phyloP scores from a whole-genome alignment of 2,329 filamentous ascomycete genomes.

The Pseudogymnoascus sp. region DNA sequence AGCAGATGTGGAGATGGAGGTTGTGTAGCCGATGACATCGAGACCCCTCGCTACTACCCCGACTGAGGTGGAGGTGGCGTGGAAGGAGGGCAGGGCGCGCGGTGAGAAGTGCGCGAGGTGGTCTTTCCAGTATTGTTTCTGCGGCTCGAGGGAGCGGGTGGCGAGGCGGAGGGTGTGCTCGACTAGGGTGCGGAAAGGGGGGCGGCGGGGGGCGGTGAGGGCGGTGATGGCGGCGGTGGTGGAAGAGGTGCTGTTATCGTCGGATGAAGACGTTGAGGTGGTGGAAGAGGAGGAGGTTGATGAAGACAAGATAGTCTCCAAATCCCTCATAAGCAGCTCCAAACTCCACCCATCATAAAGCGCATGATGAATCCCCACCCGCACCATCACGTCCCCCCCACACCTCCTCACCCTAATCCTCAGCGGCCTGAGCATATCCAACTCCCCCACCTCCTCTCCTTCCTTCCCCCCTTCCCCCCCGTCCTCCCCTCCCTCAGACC shows the following conservation, averaged over 20 bases:
- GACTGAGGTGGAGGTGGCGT: slow-evolving; percentile 32
- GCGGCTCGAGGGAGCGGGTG: slow-evolving; percentile 14
- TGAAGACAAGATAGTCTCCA: slow-evolving; percentile 37
- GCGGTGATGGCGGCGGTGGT: too few relatives aligned
- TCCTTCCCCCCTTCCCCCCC: slow-evolving; percentile 18
- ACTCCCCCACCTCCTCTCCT: too few relatives aligned
- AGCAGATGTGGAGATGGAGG: slow-evolving; percentile 24
- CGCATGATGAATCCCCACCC: slow-evolving; percentile 65
- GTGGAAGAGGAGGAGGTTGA: slow-evolving; percentile 38
- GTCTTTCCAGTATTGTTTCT: slow-evolving; percentile 60
- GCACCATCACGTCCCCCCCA: not conserved
- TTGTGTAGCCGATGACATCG: slow-evolving; percentile 21
- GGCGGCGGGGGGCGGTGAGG: slow-evolving; percentile 34
- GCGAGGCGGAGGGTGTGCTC: slow-evolving; percentile 35
- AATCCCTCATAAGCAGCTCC: slow-evolving; percentile 62
- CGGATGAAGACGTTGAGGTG: slow-evolving; percentile 47
- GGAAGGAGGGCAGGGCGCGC: slow-evolving; percentile 49
- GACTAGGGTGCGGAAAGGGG: slow-evolving; percentile 54
- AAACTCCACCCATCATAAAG: slow-evolving; percentile 93
- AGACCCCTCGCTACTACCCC: slow-evolving; percentile 23
- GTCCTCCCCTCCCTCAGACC: slow-evolving; percentile 25
- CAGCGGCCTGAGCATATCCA: not conserved
- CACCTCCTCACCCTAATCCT: not conserved
- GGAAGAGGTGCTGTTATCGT: not conserved
- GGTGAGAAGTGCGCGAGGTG: slow-evolving; percentile 50